Evolutionary conservation across 1,284 basidiomycete species (phyloP).

Genomic region (Sparassis latifolia): DNA sequence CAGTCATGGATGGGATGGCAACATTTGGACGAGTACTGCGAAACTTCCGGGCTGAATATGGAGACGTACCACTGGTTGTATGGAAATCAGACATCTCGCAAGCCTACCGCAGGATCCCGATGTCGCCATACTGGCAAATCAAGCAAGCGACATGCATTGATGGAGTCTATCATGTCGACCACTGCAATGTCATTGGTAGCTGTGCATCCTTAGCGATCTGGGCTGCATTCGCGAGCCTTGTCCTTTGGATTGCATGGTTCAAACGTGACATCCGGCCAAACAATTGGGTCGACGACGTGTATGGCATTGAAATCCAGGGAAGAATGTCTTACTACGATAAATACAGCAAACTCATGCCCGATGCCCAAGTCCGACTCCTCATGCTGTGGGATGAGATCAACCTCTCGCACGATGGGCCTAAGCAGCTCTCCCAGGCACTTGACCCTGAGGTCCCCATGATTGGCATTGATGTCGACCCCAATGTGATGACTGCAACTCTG

Average conservation of each 20-base stretch:
- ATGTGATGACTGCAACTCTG: conserved; percentile 24
- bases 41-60: background rate
- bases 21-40: conserved; percentile 7
- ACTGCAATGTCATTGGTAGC: conserved; percentile 28
- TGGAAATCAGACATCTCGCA: conserved; percentile 18
- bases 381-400: conserved; percentile 33
- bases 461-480: conserved; percentile 29
- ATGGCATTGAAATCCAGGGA: conserved; percentile 17
- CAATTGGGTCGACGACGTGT: conserved; percentile 34
- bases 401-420: conserved; percentile 31
- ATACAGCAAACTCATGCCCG: conserved; percentile 23
- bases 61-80: background rate
- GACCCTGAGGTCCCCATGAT: conserved; percentile 28
- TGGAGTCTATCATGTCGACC: conserved; percentile 21
- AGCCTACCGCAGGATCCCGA: conserved; percentile 31
- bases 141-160: conserved; percentile 31
- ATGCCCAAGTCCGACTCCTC: conserved; percentile 27
- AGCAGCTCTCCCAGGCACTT: conserved; percentile 34
- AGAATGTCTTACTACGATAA: conserved; percentile 21
- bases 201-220: conserved; percentile 22
- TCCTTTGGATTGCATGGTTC: conserved; percentile 35
- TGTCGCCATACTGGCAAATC: conserved; percentile 37
- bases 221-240: conserved; percentile 25
- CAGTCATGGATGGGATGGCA: conserved; percentile 15
- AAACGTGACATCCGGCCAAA: too few relatives aligned